Evolutionary conservation across 1,139 yeast genomes (phyloP).

Genomic region (Suhomyces maxii): DNA sequence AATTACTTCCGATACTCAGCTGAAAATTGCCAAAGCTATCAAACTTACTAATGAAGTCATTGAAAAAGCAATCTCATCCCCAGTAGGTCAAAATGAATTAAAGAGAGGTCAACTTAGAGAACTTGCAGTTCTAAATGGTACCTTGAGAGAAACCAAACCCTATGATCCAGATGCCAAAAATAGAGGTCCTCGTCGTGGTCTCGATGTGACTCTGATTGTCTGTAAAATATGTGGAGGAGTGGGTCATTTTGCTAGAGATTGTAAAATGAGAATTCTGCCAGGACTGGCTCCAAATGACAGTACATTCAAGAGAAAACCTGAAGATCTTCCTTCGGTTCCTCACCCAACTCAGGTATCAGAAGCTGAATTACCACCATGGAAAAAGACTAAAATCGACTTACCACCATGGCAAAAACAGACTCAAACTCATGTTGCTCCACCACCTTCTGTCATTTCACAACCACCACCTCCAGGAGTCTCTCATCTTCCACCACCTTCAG

Average conservation of each 20-base stretch:
- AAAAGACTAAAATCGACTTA: constrained; percentile 11
- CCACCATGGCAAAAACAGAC: constrained; percentile 17
- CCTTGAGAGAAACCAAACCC: constrained; percentile 78
- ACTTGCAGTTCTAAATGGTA: constrained; percentile 91
- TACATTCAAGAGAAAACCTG: constrained; percentile 1
- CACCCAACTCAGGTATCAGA: constrained; percentile 1
- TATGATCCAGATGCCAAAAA: constrained; percentile 60
- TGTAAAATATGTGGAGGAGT: constrained; percentile 78
- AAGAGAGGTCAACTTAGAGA: constrained; percentile 90
- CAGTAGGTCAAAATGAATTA: constrained; percentile 89
- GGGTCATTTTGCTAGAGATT: constrained; percentile 90
- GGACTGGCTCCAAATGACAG: constrained; percentile 2
- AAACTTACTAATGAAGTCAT: constrained; percentile 74
- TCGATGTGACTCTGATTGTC: constrained; percentile 57
- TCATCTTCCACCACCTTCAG: constrained; percentile 12
- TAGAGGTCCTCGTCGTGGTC: constrained; percentile 39
- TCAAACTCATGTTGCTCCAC: neutral
- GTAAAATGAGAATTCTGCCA: constrained; percentile 39
- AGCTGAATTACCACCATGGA: constrained; percentile 17
- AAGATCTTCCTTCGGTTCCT: constrained; percentile 1
- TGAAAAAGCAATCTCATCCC: constrained; percentile 80
- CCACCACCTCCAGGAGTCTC: constrained; percentile 22
- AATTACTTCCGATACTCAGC: constrained; percentile 81
- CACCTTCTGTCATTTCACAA: constrained; percentile 4
- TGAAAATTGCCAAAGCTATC: constrained; percentile 73